These are phyloP conservation scores for Oryza meyeriana DNA, from an alignment of 176 grass and related monocot genomes.

Conservation along the genomic window DNA sequence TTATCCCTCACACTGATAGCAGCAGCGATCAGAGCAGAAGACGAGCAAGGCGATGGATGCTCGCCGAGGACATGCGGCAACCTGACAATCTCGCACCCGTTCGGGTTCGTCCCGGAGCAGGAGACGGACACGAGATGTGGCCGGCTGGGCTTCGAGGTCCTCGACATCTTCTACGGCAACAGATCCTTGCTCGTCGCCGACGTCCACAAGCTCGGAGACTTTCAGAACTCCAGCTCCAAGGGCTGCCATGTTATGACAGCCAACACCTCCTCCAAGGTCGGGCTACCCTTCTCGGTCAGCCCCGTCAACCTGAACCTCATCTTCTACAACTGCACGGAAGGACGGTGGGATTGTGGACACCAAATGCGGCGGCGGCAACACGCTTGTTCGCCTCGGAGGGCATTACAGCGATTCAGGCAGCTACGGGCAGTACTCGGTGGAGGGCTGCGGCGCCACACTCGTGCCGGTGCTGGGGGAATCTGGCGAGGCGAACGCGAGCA, in stretches of 20 bases:
- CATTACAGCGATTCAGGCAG: not conserved
- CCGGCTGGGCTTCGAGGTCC: not conserved
- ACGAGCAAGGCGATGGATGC: not conserved
- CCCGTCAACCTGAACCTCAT: constrained; percentile 13
- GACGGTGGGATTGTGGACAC: constrained; percentile 2
- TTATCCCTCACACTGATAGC: not conserved
- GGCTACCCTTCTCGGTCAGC: constrained; percentile 11
- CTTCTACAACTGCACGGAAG: constrained; percentile 31
- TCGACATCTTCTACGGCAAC: constrained; percentile 33
- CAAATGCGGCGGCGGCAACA: not conserved
- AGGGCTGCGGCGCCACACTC: constrained; percentile 22
- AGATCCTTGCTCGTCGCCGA: constrained; percentile 3
- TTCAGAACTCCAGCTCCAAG: not conserved
- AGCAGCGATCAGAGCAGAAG: not conserved
- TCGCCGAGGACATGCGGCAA: constrained; percentile 16
- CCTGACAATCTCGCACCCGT: constrained; percentile 17
- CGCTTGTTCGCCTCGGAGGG: not conserved
- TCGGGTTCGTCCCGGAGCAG: constrained; percentile 18
- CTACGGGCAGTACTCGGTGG: not conserved
- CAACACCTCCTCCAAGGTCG: constrained; percentile 27
- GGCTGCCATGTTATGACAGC: not conserved
- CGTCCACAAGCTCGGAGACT: constrained; percentile 22
- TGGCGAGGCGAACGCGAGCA: not conserved
- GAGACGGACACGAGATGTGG: constrained; percentile 15
- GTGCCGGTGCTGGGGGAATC: constrained; percentile 10